phyloP scores from a whole-genome alignment of 495 filamentous ascomycete species.

The Hypoxylon perforatum region DNA sequence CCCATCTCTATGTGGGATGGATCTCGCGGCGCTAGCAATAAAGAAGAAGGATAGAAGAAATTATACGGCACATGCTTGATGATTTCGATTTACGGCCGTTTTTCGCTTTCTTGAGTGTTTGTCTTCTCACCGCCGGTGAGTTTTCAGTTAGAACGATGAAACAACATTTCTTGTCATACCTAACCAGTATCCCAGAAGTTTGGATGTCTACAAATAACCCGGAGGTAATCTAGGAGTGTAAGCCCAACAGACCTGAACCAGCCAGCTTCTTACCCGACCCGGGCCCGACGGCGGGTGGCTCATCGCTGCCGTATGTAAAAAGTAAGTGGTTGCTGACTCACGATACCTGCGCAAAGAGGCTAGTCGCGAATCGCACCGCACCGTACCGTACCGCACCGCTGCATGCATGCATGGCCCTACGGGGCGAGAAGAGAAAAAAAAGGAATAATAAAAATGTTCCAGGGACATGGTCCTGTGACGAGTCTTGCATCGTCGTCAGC shows the following conservation, averaged over 20 bases:
- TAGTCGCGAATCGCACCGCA: no score
- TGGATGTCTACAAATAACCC: background rate
- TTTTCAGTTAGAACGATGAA: background rate
- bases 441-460: no score
- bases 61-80: conserved; percentile 1
- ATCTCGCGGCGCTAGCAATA: conserved; percentile 1
- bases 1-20: conserved; percentile 11
- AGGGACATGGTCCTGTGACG: conserved; percentile 32
- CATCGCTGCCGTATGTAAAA: background rate
- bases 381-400: conserved; percentile 4
- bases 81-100: background rate
- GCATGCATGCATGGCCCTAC: background rate
- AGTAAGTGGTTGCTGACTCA: conserved; percentile 33
- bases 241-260: no score
- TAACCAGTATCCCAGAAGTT: background rate
- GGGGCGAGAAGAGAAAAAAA: conserved; percentile 9
- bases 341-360: no score
- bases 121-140: conserved; percentile 23
- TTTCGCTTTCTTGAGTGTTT: background rate
- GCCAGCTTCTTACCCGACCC: background rate
- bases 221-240: no score
- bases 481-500: conserved; percentile 22
- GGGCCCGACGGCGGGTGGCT: background rate
- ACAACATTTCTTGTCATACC: background rate
- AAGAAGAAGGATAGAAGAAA: background rate